phyloP scores from a whole-genome alignment of 192 early-diverging fungal genomes.

The Cetraspora pellucida region DNA sequence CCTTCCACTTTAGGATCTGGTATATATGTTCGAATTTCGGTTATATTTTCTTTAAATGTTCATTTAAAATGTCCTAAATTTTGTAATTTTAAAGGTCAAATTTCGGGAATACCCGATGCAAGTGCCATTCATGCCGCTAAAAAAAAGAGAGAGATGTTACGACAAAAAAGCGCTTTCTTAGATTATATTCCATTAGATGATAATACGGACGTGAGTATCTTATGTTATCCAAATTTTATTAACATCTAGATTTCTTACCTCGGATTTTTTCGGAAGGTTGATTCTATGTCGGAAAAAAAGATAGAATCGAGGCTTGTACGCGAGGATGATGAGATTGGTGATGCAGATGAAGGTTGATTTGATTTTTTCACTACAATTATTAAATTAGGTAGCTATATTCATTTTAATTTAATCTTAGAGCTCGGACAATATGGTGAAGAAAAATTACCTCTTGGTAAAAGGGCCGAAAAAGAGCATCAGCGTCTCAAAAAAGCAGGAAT shows the following conservation, averaged over 20 bases:
- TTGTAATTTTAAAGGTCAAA: background rate
- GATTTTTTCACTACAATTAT: background rate
- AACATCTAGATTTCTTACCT: background rate
- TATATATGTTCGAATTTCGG: background rate
- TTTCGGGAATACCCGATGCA: conserved; percentile 51
- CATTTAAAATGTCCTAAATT: background rate
- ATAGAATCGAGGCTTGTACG: conserved; percentile 49
- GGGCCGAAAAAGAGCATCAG: conserved; percentile 47
- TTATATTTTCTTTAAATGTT: background rate
- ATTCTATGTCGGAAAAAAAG: background rate
- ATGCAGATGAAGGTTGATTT: conserved; percentile 55
- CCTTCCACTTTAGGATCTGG: background rate
- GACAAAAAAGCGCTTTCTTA: conserved; percentile 44
- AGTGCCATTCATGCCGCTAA: conserved; percentile 56
- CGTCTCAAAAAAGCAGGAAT: conserved; percentile 41
- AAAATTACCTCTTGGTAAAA: conserved; percentile 49
- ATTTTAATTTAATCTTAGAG: conserved; percentile 36
- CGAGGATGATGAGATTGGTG: conserved; percentile 62
- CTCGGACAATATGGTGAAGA: conserved; percentile 56
- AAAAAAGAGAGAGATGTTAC: conserved; percentile 54
- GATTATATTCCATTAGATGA: conserved; percentile 48
- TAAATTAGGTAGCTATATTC: background rate
- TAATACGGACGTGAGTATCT: conserved; percentile 19
- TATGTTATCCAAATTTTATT: background rate
- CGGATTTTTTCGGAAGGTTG: background rate